Evolutionary conservation across 2,329 filamentous ascomycete species (phyloP), one percentile per base, ranked within the genome.

Genomic region (Mycosphaerella sp.): DNA sequence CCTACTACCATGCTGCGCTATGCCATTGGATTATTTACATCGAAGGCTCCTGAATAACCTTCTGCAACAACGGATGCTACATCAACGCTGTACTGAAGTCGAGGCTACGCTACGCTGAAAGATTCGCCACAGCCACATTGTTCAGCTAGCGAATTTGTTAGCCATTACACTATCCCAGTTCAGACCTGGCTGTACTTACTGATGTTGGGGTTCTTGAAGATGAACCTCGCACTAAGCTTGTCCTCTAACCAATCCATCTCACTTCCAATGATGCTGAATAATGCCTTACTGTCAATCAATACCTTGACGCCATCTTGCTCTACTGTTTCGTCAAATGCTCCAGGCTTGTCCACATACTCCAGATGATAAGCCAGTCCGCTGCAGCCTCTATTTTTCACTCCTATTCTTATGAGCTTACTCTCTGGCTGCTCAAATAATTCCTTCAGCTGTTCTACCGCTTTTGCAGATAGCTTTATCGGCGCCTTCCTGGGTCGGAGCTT

Each of bases 231-330:
- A 68, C 86, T 95, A 58, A 98, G 73, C 74, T 95, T 95, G 64
- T 97, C 93, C 72, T 97, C 90, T 9, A 91, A 79, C 90, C 91
- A 98, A 67, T 98, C 93, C 93, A 98, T 98, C 73, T 97, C 91
- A 66, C 87, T 95, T 4, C 93, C 93, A 63, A 98, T 96, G 48
- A 98, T 97, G 70, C 91, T 97, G 68, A 98, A 90, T 44, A 98
- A 74, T 37, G 93, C 93, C 75, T 96, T 97, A 77, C 88, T 95
- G 70, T 98, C 93, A 51, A 98, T 93, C 68, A 97, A 70, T 30
- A 98, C 91, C 71, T 87, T 91, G 51, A 98, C 91, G 0, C 91
- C 93, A 64, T 97, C 93, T 68, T 98, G 93, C 67, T 94, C 90
- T 1, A 98, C 89, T 45, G 84, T 78, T 70, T 98, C 93, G 28